These are phyloP conservation scores for Phytophthora sojae DNA, from an alignment of 352 stramenopile genomes.

Conservation along the genomic window DNA sequence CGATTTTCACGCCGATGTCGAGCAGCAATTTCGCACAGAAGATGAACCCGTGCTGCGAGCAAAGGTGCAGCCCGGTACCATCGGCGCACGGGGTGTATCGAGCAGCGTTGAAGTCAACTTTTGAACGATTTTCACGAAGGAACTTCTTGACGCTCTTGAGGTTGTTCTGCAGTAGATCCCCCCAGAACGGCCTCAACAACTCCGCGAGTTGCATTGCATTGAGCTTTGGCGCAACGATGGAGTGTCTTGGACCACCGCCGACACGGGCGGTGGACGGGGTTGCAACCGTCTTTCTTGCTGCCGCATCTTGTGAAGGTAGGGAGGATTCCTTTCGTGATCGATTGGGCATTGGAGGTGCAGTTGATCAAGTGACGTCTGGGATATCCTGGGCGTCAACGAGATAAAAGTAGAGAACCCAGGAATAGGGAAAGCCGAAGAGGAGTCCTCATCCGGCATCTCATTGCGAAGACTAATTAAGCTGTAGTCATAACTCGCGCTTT, in stretches of 20 bases:
- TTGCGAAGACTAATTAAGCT: too few species aligned
- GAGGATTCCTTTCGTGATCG: slow-evolving; percentile 11
- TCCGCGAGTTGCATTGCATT: slow-evolving; percentile 50
- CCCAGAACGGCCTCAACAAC: slow-evolving; percentile 64
- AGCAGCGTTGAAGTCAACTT: slow-evolving; percentile 50
- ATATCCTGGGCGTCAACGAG: neutral
- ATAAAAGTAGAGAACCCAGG: neutral
- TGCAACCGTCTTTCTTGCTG: slow-evolving; percentile 3
- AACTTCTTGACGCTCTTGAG: slow-evolving; percentile 54
- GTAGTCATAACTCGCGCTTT: too few species aligned
- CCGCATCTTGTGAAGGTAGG: neutral
- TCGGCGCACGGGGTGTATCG: slow-evolving; percentile 51
- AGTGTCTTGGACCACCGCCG: neutral
- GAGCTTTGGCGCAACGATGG: slow-evolving; percentile 30
- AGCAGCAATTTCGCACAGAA: slow-evolving; percentile 53
- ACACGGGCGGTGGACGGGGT: neutral
- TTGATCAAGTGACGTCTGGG: neutral
- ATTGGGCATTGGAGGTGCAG: slow-evolving; percentile 15
- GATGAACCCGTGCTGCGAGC: slow-evolving; percentile 61
- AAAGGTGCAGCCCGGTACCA: slow-evolving; percentile 59
- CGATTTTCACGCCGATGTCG: slow-evolving; percentile 36
- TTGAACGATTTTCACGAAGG: slow-evolving; percentile 42
- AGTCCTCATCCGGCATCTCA: too few species aligned
- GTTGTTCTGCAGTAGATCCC: slow-evolving; percentile 57
- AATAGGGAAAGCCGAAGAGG: neutral